These are phyloP conservation scores for Paramecium tetraurelia DNA, from an alignment of 73 alveolate genomes.

Conservation along the genomic window DNA sequence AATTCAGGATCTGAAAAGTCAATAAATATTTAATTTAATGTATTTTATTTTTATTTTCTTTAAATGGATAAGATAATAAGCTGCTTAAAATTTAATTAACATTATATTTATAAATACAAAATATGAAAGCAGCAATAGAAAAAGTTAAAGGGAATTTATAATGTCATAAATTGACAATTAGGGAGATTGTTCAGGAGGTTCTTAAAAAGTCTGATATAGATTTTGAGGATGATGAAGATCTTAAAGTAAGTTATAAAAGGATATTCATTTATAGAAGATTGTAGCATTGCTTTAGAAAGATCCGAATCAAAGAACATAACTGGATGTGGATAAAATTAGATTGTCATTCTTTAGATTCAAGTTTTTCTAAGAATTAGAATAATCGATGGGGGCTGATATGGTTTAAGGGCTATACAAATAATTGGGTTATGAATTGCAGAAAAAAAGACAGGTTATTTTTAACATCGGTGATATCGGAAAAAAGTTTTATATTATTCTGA, in stretches of 20 bases:
- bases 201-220: neutral
- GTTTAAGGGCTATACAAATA: neutral
- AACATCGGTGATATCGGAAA: slow-evolving; percentile 25
- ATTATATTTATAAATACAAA: neutral
- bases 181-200: neutral
- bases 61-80: neutral
- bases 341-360: slow-evolving; percentile 42
- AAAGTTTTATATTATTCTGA: slow-evolving; percentile 15
- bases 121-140: neutral
- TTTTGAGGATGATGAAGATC: neutral
- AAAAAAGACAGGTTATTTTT: neutral
- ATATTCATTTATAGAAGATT: neutral
- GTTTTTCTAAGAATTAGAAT: slow-evolving; percentile 35
- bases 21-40: neutral
- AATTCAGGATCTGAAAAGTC: neutral
- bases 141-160: neutral
- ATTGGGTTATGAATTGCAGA: slow-evolving; percentile 18
- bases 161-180: neutral
- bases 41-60: neutral
- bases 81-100: neutral
- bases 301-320: neutral
- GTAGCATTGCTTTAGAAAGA: neutral
- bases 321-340: slow-evolving; percentile 33
- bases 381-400: slow-evolving; percentile 17
- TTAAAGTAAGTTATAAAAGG: neutral